These are phyloP conservation scores for Sporothrix pseudoabietina DNA, from an alignment of 2,329 filamentous ascomycete species.

Conservation along the genomic window DNA sequence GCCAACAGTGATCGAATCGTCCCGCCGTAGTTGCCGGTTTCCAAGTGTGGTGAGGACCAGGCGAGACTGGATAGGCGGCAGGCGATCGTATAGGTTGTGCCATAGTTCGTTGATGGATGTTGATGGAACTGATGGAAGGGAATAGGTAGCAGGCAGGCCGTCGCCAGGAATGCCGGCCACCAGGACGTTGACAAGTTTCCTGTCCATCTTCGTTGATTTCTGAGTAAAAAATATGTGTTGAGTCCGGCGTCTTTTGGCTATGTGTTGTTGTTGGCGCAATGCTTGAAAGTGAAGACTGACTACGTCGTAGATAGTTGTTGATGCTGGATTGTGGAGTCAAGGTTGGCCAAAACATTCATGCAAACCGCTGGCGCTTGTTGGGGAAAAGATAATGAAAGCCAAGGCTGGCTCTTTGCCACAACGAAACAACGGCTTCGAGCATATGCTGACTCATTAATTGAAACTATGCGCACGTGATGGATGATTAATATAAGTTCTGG, in stretches of 20 bases:
- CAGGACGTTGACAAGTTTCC: conserved; percentile 68
- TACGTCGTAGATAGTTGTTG: not conserved
- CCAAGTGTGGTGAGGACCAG: conserved; percentile 81
- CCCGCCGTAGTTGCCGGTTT: conserved; percentile 67
- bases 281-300: not conserved
- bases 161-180: conserved; percentile 83
- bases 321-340: not conserved
- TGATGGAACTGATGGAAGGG: conserved; percentile 68
- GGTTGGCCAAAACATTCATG: not conserved
- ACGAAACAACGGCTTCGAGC: not conserved
- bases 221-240: not conserved
- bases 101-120: conserved; percentile 70
- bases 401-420: not conserved
- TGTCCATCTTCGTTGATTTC: conserved; percentile 22
- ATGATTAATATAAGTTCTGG: not conserved
- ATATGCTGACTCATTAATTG: not conserved
- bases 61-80: conserved; percentile 59
- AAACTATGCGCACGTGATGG: not conserved
- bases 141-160: conserved; percentile 77
- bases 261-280: not conserved
- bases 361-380: not conserved
- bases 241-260: not conserved
- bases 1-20: conserved; percentile 59
- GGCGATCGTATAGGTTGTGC: conserved; percentile 60
- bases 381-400: not conserved